These are phyloP conservation scores for Dacryopinax spathularia DNA, from an alignment of 768 basidiomycete species.

Conservation along the genomic window DNA sequence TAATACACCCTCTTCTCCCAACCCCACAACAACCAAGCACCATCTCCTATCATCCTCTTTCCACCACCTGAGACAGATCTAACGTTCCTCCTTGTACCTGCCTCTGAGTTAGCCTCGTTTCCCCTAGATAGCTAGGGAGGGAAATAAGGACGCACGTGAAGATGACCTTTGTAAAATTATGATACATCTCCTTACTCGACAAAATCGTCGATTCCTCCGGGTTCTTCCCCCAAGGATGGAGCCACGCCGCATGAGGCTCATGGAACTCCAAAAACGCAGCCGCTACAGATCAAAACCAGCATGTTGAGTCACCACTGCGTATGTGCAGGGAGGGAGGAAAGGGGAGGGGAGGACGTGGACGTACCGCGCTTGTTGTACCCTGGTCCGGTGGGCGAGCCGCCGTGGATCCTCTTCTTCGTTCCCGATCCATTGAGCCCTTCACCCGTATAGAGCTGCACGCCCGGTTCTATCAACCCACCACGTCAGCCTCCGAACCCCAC, in stretches of 20 bases:
- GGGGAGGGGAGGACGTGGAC: not conserved
- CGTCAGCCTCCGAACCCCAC: not conserved
- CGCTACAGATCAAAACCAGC: too few relatives aligned
- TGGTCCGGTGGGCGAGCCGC: slow-evolving; percentile 42
- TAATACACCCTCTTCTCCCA: too few relatives aligned
- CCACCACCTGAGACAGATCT: too few relatives aligned
- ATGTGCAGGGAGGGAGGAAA: too few relatives aligned
- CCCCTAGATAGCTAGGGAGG: not conserved
- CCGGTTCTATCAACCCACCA: slow-evolving; percentile 37
- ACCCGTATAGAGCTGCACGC: slow-evolving; percentile 63
- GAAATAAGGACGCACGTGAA: not conserved
- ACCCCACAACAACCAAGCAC: too few relatives aligned
- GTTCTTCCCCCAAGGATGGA: slow-evolving; percentile 25
- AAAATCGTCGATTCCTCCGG: not conserved
- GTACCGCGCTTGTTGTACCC: slow-evolving; percentile 46
- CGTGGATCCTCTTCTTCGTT: slow-evolving; percentile 59
- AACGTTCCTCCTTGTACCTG: not conserved
- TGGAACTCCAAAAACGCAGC: slow-evolving; percentile 60
- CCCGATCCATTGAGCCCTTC: slow-evolving; percentile 35
- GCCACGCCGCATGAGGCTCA: slow-evolving; percentile 53
- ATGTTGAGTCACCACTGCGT: too few relatives aligned
- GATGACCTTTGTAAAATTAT: slow-evolving; percentile 1
- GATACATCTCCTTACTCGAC: slow-evolving; percentile 2
- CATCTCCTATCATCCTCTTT: too few relatives aligned
- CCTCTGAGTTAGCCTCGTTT: not conserved